Percentiles rank a stretch among this genome's conserved stretches.
Evolutionary conservation across 306 rosid genomes (phyloP).

Genomic region (Lathyrus oleraceus): DNA sequence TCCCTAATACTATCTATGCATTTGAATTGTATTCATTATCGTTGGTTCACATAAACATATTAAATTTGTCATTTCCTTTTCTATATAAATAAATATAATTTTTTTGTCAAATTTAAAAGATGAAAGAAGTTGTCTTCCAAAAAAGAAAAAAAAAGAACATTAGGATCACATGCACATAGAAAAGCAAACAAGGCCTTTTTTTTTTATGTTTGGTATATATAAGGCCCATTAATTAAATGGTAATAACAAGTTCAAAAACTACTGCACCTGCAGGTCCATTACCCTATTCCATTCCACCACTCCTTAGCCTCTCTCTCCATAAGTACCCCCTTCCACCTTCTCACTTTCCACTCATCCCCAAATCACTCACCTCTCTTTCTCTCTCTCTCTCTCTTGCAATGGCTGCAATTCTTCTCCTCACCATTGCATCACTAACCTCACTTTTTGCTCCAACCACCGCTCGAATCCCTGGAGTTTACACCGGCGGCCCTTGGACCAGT

Average conservation of each 20-base stretch:
- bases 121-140: no score
- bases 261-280: constrained; percentile 25
- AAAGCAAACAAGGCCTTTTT: constrained; percentile 1
- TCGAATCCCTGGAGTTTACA: constrained; percentile 72
- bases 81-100: no score
- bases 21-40: no score
- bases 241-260: constrained; percentile 29
- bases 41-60: no score
- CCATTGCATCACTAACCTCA: constrained; percentile 50
- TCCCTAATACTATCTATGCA: no score
- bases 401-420: constrained; percentile 52
- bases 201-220: neutral
- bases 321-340: constrained; percentile 67
- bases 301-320: constrained; percentile 45
- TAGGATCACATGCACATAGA: constrained; percentile 5
- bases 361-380: constrained; percentile 29
- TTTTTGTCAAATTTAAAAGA: no score
- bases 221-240: constrained; percentile 34
- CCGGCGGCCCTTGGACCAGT: constrained; percentile 69
- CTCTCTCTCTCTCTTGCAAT: constrained; percentile 39
- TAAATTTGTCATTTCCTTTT: no score
- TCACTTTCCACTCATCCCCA: constrained; percentile 44
- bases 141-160: neutral
- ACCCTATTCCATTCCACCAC: constrained; percentile 27
- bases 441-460: constrained; percentile 53